These are phyloP conservation scores for Cucumis cinereus DNA, from an alignment of 306 rosid species.

Conservation along the genomic window DNA sequence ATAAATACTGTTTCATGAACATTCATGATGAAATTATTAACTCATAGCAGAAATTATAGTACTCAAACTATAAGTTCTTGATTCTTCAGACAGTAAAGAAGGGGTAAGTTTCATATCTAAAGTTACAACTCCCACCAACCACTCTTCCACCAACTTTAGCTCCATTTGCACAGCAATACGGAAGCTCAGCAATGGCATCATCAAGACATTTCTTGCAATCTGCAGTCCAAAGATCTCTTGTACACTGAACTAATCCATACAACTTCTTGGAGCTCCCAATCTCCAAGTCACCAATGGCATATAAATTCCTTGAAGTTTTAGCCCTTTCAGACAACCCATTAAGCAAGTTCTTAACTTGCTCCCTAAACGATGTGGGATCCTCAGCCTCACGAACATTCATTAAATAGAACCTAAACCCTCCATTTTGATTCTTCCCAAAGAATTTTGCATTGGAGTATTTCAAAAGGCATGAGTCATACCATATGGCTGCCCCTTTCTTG, in stretches of 20 bases:
- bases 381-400: slow-evolving; percentile 14
- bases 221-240: slow-evolving; percentile 9
- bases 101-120: slow-evolving; percentile 24
- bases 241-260: slow-evolving; percentile 27
- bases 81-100: slow-evolving; percentile 3
- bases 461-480: slow-evolving; percentile 25
- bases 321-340: slow-evolving; percentile 13
- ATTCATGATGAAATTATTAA: neutral
- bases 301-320: neutral
- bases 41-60: neutral
- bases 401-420: slow-evolving; percentile 16
- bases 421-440: slow-evolving; percentile 16
- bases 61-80: neutral
- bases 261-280: slow-evolving; percentile 6
- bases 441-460: slow-evolving; percentile 19
- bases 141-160: slow-evolving; percentile 27
- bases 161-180: slow-evolving; percentile 7
- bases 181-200: slow-evolving; percentile 17
- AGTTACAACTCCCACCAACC: slow-evolving; percentile 27
- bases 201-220: slow-evolving; percentile 30
- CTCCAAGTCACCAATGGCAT: slow-evolving; percentile 14
- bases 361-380: slow-evolving; percentile 3
- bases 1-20: too few relatives aligned
- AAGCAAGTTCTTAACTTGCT: slow-evolving; percentile 17
- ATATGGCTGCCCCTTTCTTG: slow-evolving; percentile 21